Evolutionary conservation across 73 alveolate species (phyloP).

Genomic region (Blepharisma japonicum): DNA sequence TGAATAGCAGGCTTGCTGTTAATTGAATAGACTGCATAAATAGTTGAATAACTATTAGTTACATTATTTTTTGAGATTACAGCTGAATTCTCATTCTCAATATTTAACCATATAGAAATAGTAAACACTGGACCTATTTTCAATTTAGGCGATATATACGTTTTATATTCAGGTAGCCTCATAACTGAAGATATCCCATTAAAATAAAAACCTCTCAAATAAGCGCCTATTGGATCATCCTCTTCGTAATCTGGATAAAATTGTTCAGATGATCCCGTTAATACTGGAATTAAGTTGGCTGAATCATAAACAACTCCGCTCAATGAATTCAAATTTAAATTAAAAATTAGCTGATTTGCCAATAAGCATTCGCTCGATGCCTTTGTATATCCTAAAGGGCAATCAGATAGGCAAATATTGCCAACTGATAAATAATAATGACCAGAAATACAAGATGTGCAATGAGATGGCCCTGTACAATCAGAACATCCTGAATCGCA

Average conservation of each 20-base stretch:
- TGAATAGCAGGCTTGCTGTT: background rate
- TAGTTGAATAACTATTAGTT: too few species aligned
- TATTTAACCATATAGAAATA: too few species aligned
- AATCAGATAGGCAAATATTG: too few species aligned
- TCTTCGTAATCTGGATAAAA: conserved; percentile 13
- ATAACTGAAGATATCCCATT: background rate
- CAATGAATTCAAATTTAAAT: background rate
- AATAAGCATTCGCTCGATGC: background rate
- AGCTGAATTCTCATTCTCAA: too few species aligned
- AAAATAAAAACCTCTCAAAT: conserved; percentile 15
- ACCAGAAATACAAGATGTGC: background rate
- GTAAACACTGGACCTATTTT: too few species aligned
- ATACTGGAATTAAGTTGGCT: background rate
- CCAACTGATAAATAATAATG: too few species aligned
- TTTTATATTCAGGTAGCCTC: conserved; percentile 17
- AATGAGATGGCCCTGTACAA: background rate
- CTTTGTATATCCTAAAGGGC: background rate
- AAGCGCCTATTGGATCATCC: conserved; percentile 19
- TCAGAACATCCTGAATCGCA: conserved; percentile 1
- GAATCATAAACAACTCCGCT: background rate
- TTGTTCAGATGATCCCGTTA: background rate
- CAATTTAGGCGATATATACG: too few species aligned
- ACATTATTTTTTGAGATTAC: too few species aligned
- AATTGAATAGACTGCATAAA: too few species aligned
- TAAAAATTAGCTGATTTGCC: background rate